Base-by-base conservation (phyloP, 1,139 yeast species). In the Yamadazyma atlantica region DNA sequence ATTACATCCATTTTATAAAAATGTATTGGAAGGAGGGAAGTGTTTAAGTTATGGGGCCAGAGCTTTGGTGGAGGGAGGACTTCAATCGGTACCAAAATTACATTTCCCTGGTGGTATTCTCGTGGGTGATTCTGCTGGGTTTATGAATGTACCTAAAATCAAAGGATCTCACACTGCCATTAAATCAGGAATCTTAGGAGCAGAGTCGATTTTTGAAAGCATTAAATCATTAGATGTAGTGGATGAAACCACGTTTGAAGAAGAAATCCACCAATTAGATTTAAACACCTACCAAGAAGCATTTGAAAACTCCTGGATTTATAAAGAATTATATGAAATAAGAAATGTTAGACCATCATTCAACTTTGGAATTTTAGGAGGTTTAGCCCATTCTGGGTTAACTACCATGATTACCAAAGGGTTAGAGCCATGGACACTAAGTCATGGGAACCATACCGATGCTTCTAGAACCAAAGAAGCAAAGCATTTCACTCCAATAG, bases 121-220 rank as follows among this genome's bases (percentile, higher is more conserved):
- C 19, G 92, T 92, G 29, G 98, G 98, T 23, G 94, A 96, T 45
- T 69, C 94, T 37, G 98, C 98, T 7, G 98, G 98, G 1, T 90
- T 92, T 60, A 78, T 92, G 75, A 92, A 92, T 58, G 97, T 92
- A 32, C 97, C 98, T 32, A 92, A 92, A 60, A 85, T 92, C 54
- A 92, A 92, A 65, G 98, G 98, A n/a, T 84, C 97, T 0, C 98
- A 92, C 58, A 90, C 97, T 0, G 97, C 98, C 2, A 85, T 92
- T 78, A 92, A 90, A 60, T 75, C 94, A 9, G 98, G 97, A 26
- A 83, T 92, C 73, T 65, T 92, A 22, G 98, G 97, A 2, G 98
- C 97, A 1, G 97, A 92, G 53, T 60, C 77, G 18, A 85, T 89
- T 29, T 88, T 71, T 52, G 74, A 76, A n/a, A 70, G 63, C 32